These are phyloP conservation scores for Lentinula lateritia DNA, from an alignment of 768 basidiomycete genomes.

Conservation along the genomic window DNA sequence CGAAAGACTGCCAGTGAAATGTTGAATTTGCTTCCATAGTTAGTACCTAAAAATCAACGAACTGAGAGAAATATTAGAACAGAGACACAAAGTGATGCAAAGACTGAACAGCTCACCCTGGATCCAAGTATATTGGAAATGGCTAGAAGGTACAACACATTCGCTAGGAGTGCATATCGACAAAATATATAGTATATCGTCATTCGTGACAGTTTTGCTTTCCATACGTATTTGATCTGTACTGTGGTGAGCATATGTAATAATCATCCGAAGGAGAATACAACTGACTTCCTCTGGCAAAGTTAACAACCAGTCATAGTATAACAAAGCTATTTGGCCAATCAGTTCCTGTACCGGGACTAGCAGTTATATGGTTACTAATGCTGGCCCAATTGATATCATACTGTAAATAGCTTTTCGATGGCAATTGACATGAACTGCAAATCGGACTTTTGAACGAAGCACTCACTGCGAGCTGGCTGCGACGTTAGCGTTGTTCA, in stretches of 20 bases:
- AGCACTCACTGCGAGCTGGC: neutral
- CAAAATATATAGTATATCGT: constrained; percentile 27
- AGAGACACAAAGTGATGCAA: neutral
- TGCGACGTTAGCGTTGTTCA: neutral
- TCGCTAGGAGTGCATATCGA: constrained; percentile 28
- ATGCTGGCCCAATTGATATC: constrained; percentile 6
- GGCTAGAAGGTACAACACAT: constrained; percentile 25
- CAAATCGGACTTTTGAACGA: too few species aligned
- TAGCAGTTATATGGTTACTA: neutral
- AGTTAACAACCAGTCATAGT: constrained; percentile 27
- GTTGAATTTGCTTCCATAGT: neutral
- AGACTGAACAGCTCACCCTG: neutral
- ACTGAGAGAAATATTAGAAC: neutral
- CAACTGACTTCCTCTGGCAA: constrained; percentile 20
- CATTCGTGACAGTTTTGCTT: constrained; percentile 16
- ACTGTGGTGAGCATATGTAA: neutral
- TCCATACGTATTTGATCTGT: constrained; percentile 23
- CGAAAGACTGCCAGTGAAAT: neutral
- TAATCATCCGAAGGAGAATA: neutral
- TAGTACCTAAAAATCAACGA: neutral
- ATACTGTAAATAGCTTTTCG: neutral
- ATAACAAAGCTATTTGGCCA: constrained; percentile 18
- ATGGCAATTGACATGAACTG: too few species aligned
- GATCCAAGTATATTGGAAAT: constrained; percentile 15
- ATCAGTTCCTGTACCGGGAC: neutral